Evolutionary conservation across 345 rosid genomes (phyloP).

Genomic region (Citrus sp.): DNA sequence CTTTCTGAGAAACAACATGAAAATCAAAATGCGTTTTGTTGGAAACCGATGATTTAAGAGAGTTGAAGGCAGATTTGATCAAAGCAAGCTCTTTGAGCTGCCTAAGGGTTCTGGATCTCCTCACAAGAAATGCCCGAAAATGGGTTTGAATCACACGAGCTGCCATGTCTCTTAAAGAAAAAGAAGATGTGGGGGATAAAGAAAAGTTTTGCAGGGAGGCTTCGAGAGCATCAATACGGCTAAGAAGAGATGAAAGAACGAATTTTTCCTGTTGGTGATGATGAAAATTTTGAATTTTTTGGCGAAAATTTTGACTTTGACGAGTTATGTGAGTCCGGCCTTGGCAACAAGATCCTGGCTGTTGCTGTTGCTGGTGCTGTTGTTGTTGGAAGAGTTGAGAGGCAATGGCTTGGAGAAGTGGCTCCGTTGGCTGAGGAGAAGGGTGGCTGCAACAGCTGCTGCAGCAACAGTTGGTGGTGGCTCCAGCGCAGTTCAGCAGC

Average conservation of each 20-base stretch:
- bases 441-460: constrained; percentile 24
- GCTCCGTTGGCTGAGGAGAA: constrained; percentile 36
- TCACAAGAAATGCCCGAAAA: constrained; percentile 72
- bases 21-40: constrained; percentile 41
- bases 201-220: constrained; percentile 39
- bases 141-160: constrained; percentile 81
- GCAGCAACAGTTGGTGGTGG: constrained; percentile 20
- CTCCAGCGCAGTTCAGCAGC: constrained; percentile 9
- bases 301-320: constrained; percentile 16
- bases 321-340: constrained; percentile 10
- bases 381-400: constrained; percentile 45
- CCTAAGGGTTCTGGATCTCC: constrained; percentile 72
- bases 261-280: constrained; percentile 14
- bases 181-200: constrained; percentile 12
- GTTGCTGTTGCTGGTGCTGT: constrained; percentile 20
- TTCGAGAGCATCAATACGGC: constrained; percentile 54
- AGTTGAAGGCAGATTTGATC: constrained; percentile 55
- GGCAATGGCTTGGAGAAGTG: constrained; percentile 47
- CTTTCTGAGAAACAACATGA: constrained; percentile 49
- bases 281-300: not conserved
- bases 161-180: constrained; percentile 59
- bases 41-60: constrained; percentile 64
- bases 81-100: constrained; percentile 75
- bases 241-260: constrained; percentile 48
- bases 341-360: constrained; percentile 15